Percentiles rank a stretch among this genome's conserved stretches.
These are phyloP conservation scores for Solanum virginianum DNA, from an alignment of 257 asterid species.

Conservation along the genomic window DNA sequence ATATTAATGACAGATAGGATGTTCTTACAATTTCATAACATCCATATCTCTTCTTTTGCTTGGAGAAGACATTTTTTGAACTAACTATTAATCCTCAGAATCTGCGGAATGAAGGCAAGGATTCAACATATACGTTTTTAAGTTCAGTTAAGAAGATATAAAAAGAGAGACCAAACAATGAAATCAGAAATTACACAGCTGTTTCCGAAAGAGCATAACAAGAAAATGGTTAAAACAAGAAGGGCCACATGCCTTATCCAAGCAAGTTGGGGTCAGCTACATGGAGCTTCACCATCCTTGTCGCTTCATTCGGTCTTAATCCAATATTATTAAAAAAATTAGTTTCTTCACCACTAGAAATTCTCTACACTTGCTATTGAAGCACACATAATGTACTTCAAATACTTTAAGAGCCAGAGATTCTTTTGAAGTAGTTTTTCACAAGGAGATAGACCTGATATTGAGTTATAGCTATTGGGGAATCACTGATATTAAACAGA, in stretches of 20 bases:
- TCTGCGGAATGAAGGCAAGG: neutral
- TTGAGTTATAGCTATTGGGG: neutral
- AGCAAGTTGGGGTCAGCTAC: neutral
- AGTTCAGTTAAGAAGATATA: neutral
- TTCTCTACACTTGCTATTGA: neutral
- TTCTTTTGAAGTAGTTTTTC: neutral
- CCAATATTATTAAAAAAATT: neutral
- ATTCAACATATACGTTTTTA: neutral
- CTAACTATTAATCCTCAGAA: neutral
- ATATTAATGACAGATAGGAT: neutral
- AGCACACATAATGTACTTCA: neutral
- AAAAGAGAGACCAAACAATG: neutral
- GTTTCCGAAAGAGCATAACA: neutral
- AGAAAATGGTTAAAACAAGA: neutral
- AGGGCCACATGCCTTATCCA: neutral
- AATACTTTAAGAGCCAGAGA: neutral
- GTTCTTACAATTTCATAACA: constrained; percentile 82
- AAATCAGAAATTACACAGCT: neutral
- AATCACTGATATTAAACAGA: neutral
- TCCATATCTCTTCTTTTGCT: constrained; percentile 95
- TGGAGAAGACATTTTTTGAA: constrained; percentile 66
- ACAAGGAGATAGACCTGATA: neutral
- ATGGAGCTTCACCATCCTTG: neutral
- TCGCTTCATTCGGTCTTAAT: neutral
- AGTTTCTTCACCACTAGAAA: neutral